Evolutionary conservation across 2,329 filamentous ascomycete species (phyloP).

Genomic region (Exophiala oligosperma): DNA sequence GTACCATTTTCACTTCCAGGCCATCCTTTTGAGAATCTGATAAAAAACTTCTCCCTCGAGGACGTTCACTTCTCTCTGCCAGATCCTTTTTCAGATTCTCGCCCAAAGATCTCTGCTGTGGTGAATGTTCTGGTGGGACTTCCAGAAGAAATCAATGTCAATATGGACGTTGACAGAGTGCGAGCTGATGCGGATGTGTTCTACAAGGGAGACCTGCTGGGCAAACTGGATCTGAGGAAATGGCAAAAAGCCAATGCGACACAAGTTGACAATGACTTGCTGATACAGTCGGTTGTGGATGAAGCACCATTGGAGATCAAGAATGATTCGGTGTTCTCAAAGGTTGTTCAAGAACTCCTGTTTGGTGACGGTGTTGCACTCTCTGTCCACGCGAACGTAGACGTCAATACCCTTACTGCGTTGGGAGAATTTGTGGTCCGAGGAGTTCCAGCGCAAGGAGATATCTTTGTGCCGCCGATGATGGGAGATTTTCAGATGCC

Average conservation of each 20-base stretch:
- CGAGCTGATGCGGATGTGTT: slow-evolving; percentile 77
- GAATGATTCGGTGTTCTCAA: slow-evolving; percentile 73
- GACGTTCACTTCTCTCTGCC: slow-evolving; percentile 86
- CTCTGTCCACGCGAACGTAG: slow-evolving; percentile 74
- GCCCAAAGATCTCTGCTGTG: slow-evolving; percentile 78
- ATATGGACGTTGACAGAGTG: slow-evolving; percentile 74
- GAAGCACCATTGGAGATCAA: slow-evolving; percentile 82
- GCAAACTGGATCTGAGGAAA: slow-evolving; percentile 72
- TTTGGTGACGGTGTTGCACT: slow-evolving; percentile 71
- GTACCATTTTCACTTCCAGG: slow-evolving; percentile 84
- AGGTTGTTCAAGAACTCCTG: slow-evolving; percentile 77
- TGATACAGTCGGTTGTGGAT: slow-evolving; percentile 73
- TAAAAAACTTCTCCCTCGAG: slow-evolving; percentile 83
- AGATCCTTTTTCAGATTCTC: slow-evolving; percentile 72
- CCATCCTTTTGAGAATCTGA: slow-evolving; percentile 74
- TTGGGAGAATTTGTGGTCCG: slow-evolving; percentile 79
- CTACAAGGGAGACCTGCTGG: slow-evolving; percentile 76
- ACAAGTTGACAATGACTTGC: slow-evolving; percentile 63
- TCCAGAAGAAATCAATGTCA: slow-evolving; percentile 84
- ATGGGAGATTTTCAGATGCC: slow-evolving; percentile 58
- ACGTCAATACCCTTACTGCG: slow-evolving; percentile 77
- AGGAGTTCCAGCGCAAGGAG: slow-evolving; percentile 78
- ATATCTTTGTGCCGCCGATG: slow-evolving; percentile 79
- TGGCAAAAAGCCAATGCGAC: slow-evolving; percentile 87
- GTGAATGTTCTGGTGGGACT: slow-evolving; percentile 76